Evolutionary conservation across 352 stramenopile species (phyloP), one percentile per base, ranked within the genome.

Genomic region (Globisporangium paroecandrum): DNA sequence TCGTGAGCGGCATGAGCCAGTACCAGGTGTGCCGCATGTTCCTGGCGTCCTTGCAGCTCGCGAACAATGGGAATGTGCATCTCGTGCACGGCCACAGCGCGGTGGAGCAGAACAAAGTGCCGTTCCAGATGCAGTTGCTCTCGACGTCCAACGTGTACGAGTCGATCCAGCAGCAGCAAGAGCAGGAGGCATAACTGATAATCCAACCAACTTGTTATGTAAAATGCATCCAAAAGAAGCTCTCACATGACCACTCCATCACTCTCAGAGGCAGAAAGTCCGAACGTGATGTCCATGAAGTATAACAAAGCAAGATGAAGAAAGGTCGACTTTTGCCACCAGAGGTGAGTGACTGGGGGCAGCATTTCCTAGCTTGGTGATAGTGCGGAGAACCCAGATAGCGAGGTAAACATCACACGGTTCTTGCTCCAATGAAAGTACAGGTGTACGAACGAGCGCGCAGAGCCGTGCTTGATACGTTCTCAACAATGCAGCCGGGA

Each of bases 21-120:
- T 94, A 83, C 58, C 81, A 98, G 63, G 89, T 98, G 1, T 96
- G 88, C 70, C 91, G 92, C 1, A 79, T 95, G 68, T 98, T 98
- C 69, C 77, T 98, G 51, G 90, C 92, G 18, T 96, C 89, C 12
- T 72, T 98, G 56, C 92, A 98, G 78, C 84, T 98, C 22, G 90
- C 91, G 20, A 97, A 97, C 74, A 96, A 79, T 56, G 91, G 91
- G 7, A 97, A 96, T 69, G 85, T 97, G 24, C 75, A 83, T 47
- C 78, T 97, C 32, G 74, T 87, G 20, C 89, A 97, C 64, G 87
- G 73, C 36, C 76, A 82, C 38, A 93, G 77, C 5, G 80, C 80
- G 9, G 70, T 76, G 5, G 82, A 95, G 12, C 82, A 91, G 54
- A 69, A 38, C 7, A 68, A 65, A 13, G 76, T 90, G 66, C 85